phyloP scores from a whole-genome alignment of 2,329 filamentous ascomycete genomes.

The Clarireedia sp. region DNA sequence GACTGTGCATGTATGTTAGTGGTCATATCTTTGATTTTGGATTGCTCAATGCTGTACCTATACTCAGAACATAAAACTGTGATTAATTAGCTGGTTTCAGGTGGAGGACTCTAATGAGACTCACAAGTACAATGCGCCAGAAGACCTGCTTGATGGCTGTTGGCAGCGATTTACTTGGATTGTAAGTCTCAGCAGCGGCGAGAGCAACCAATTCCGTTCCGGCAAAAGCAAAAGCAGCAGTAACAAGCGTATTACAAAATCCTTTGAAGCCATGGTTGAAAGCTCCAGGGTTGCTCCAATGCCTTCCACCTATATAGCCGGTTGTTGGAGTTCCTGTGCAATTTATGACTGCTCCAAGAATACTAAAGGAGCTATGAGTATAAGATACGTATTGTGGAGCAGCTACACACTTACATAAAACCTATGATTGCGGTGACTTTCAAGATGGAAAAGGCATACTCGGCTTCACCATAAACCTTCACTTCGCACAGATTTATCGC shows the following conservation, averaged over 20 bases:
- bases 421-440: constrained; percentile 83
- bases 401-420: constrained; percentile 59
- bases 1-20: constrained; percentile 55
- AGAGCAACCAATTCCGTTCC: constrained; percentile 73
- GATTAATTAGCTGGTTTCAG: constrained; percentile 33
- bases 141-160: constrained; percentile 93
- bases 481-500: constrained; percentile 82
- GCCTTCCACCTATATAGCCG: constrained; percentile 73
- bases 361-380: constrained; percentile 36
- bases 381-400: neutral
- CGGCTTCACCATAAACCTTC: constrained; percentile 80
- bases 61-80: constrained; percentile 74
- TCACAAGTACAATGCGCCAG: constrained; percentile 76
- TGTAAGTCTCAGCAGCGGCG: constrained; percentile 71
- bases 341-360: constrained; percentile 80
- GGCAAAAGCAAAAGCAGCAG: constrained; percentile 67
- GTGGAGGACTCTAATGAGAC: constrained; percentile 43
- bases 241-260: constrained; percentile 68
- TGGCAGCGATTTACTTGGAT: constrained; percentile 72
- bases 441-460: constrained; percentile 79
- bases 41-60: constrained; percentile 72
- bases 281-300: constrained; percentile 72
- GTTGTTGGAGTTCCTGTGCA: constrained; percentile 67
- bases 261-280: constrained; percentile 79
- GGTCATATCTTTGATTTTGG: constrained; percentile 62